Conservation (phyloP, 169 alveolate genomes). For the Plasmodium gallinaceum region DNA sequence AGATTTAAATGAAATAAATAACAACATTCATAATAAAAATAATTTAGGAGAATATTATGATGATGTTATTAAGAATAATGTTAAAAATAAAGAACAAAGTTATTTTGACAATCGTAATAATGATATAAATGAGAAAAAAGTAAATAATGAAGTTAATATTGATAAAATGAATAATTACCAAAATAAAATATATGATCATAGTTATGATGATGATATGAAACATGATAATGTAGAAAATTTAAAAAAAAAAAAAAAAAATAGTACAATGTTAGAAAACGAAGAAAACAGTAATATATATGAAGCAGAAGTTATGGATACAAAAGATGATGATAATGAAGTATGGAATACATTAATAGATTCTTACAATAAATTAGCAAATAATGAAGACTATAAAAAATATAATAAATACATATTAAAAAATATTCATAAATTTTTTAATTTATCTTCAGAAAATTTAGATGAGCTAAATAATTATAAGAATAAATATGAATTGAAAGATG, state of each 20-base stretch:
- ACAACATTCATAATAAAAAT: background rate
- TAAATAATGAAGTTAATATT: too few relatives aligned
- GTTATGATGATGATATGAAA: background rate
- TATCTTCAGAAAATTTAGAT: conserved; percentile 2
- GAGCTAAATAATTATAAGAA: conserved; percentile 26
- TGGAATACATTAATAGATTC: conserved; percentile 19
- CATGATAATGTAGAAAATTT: too few relatives aligned
- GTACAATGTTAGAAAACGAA: background rate
- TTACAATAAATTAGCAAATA: conserved; percentile 9
- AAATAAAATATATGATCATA: too few relatives aligned
- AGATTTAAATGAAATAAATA: background rate
- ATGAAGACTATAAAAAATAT: conserved; percentile 19
- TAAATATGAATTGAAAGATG: conserved; percentile 55
- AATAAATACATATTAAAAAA: conserved; percentile 57
- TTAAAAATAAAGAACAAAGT: background rate
- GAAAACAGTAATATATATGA: background rate
- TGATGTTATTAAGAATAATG: background rate
- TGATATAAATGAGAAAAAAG: background rate
- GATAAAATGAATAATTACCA: too few relatives aligned
- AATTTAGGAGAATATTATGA: background rate
- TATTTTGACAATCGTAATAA: background rate
- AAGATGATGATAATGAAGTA: background rate
- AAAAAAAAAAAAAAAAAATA: background rate
- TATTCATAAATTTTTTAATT: conserved; percentile 21
- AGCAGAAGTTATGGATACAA: background rate